Evolutionary conservation across 495 filamentous ascomycete genomes (phyloP).

Genomic region (Tetracladium setigerum): DNA sequence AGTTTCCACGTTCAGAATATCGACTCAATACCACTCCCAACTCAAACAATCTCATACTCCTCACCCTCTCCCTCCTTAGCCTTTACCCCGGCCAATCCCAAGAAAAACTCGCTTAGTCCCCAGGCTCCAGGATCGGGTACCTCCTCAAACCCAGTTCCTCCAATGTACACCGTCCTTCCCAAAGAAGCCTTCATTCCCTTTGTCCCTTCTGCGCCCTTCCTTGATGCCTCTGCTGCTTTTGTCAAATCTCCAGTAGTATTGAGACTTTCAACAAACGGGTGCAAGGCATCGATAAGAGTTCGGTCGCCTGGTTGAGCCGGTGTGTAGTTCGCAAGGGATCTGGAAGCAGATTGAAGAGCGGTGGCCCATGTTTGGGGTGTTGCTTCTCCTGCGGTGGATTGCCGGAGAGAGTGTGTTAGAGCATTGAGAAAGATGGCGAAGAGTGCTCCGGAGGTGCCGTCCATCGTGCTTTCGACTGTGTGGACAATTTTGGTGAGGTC

Average conservation of each 20-base stretch:
- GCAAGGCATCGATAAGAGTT: constrained; percentile 83
- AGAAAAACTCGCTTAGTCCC: constrained; percentile 74
- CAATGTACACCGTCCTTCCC: constrained; percentile 86
- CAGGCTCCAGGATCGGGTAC: constrained; percentile 90
- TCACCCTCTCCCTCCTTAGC: background rate
- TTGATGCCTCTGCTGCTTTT: constrained; percentile 66
- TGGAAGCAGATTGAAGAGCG: constrained; percentile 63
- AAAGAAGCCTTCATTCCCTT: constrained; percentile 87
- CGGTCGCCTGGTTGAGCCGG: constrained; percentile 84
- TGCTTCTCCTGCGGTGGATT: constrained; percentile 38
- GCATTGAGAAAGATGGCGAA: constrained; percentile 96
- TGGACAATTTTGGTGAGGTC: constrained; percentile 70
- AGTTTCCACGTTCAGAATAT: too few species aligned
- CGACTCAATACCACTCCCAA: too few species aligned
- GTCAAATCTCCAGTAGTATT: constrained; percentile 52
- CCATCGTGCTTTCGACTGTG: constrained; percentile 85
- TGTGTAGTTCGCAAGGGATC: constrained; percentile 73
- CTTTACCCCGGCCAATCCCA: constrained; percentile 52
- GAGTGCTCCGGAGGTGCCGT: constrained; percentile 90
- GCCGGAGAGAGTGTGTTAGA: constrained; percentile 67
- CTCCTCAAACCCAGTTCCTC: constrained; percentile 68
- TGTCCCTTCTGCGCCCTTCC: constrained; percentile 69
- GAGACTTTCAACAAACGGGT: constrained; percentile 76
- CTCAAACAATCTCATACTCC: constrained; percentile 18
- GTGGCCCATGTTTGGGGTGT: constrained; percentile 60